Base-by-base conservation (phyloP, 768 basidiomycete genomes). In the Lepiota brunneoincarnata region DNA sequence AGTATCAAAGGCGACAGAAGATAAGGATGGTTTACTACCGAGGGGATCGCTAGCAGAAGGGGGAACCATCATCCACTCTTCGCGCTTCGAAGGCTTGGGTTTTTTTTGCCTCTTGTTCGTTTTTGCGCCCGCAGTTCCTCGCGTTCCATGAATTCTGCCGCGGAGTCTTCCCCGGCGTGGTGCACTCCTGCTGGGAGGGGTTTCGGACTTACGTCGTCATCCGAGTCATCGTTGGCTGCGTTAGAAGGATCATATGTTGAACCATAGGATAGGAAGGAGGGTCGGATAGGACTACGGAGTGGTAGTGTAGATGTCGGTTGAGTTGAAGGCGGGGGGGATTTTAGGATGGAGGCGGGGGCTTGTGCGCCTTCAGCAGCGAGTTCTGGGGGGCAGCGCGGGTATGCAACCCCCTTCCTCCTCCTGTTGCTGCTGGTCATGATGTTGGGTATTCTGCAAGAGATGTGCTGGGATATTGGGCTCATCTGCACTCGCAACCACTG, bases 41-140 rank as follows among this genome's bases (percentile, higher is more conserved):
- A n/a, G n/a, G n/a, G n/a, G n/a, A n/a, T 90, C 89, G 1, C 89
- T 86, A 1, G 85, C 81, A 17, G 87, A 83, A 0, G 97, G 96
- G 1, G 96, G 96, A 1, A 89, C 88, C 40, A 98, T 78, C 97
- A 99, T 99, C 96, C 96, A 99, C 67, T 95, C 94, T 18, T 98
- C 92, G 40, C 96, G 83, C 67, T 92, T 74, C 36, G 84, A 73
- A 38, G 80, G 79, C 67, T 93, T 93, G 10, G 90, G 90, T 61
- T 88, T 86, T 24, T 46, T 83, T 75, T 61, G 88, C 84, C 52
- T n/a, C n/a, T n/a, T n/a, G n/a, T n/a, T n/a, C n/a, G n/a, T n/a
- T n/a, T n/a, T n/a, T n/a, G n/a, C n/a, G 81, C 72, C 57, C 89
- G 74, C 55, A 85, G 81, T 63, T 90, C 89, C 68, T 99, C 95